These are phyloP conservation scores for Mucor circinelloides DNA, from an alignment of 371 early-diverging fungal species.

Conservation along the genomic window DNA sequence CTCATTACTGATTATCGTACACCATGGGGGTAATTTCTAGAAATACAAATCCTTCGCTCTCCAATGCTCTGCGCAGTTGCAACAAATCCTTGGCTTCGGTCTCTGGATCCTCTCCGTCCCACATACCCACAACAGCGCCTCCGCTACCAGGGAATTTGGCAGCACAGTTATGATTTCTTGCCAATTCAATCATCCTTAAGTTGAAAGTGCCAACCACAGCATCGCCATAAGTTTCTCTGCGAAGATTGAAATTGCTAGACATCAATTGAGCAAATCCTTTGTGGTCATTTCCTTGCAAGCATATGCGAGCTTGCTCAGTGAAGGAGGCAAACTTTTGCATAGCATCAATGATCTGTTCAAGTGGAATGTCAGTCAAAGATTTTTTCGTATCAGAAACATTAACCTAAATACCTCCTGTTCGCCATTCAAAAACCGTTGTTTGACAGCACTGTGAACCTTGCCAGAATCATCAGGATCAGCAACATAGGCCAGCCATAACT, in stretches of 20 bases:
- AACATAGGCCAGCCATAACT: conserved; percentile 61
- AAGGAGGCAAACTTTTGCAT: conserved; percentile 61
- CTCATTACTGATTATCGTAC: not conserved
- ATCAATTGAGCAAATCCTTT: conserved; percentile 46
- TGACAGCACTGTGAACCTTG: conserved; percentile 65
- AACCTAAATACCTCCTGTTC: conserved; percentile 66
- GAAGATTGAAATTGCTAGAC: conserved; percentile 53
- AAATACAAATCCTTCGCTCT: conserved; percentile 51
- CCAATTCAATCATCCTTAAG: conserved; percentile 54
- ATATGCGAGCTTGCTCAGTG: conserved; percentile 45
- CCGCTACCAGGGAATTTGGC: conserved; percentile 61
- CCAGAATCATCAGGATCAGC: conserved; percentile 68
- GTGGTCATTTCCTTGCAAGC: conserved; percentile 26
- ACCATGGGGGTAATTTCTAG: conserved; percentile 32
- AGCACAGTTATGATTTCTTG: conserved; percentile 42
- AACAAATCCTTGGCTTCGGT: conserved; percentile 27
- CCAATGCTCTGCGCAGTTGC: conserved; percentile 37
- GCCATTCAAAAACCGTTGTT: conserved; percentile 55
- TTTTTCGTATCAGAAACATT: not conserved
- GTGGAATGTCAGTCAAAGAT: not conserved
- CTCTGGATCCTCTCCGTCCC: conserved; percentile 30
- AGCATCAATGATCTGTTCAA: conserved; percentile 50
- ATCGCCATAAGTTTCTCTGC: conserved; percentile 53
- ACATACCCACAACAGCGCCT: conserved; percentile 57
- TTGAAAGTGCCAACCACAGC: conserved; percentile 45